A percentile compares a stretch with the other conserved stretches of the same genome.
These are phyloP conservation scores for Calonectria hawksworthii DNA, from an alignment of 2,329 filamentous ascomycete genomes.

Conservation along the genomic window DNA sequence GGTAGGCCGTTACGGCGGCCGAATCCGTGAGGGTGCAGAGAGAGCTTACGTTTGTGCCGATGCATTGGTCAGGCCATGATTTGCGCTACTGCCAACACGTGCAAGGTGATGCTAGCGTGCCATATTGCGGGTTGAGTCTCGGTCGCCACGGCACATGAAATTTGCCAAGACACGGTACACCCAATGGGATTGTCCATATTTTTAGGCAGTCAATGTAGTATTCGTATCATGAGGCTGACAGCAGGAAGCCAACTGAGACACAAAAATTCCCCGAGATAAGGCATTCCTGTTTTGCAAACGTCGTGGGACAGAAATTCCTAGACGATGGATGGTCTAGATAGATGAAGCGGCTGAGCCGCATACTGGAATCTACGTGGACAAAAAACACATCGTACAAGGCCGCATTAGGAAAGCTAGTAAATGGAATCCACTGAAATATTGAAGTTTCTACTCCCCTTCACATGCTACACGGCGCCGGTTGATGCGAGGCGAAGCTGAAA, in stretches of 20 bases:
- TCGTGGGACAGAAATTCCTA: not conserved
- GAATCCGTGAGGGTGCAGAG: not conserved
- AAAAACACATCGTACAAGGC: not conserved
- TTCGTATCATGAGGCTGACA: constrained; percentile 6
- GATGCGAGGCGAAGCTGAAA: constrained; percentile 6
- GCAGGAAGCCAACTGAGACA: too few species aligned
- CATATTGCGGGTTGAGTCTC: not conserved
- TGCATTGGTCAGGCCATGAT: constrained; percentile 1
- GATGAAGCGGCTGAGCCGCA: not conserved
- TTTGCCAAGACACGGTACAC: not conserved
- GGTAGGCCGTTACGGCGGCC: not conserved
- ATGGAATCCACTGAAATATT: not conserved
- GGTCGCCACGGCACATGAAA: not conserved
- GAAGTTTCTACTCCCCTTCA: not conserved
- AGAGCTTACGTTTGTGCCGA: not conserved
- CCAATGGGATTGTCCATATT: not conserved
- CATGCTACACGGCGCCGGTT: not conserved
- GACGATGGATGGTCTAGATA: not conserved
- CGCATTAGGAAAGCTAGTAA: not conserved
- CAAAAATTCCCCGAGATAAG: constrained; percentile 5
- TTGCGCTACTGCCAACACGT: not conserved
- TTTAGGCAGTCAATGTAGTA: not conserved
- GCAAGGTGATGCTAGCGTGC: not conserved
- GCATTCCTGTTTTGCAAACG: not conserved
- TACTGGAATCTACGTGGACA: not conserved